Percentiles rank a stretch among this genome's conserved stretches.
phyloP scores from a whole-genome alignment of 1,139 yeast genomes.

The Sporopachydermia cereana region DNA sequence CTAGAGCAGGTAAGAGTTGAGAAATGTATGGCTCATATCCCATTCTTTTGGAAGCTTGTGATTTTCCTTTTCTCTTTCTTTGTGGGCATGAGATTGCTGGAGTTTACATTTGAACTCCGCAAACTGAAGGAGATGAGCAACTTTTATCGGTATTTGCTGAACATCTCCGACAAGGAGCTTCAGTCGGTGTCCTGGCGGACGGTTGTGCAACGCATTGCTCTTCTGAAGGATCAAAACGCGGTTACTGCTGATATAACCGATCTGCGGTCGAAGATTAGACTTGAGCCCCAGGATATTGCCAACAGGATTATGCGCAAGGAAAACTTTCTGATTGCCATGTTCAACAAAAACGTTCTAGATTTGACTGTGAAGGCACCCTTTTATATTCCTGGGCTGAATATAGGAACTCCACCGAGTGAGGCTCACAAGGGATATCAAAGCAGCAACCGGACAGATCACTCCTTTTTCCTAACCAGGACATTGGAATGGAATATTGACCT shows the following conservation, averaged over 20 bases:
- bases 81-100: conserved; percentile 46
- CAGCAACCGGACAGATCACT: conserved; percentile 11
- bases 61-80: conserved; percentile 51
- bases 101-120: conserved; percentile 35
- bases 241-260: conserved; percentile 33
- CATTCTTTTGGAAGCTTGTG: conserved; percentile 41
- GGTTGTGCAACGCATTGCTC: conserved; percentile 68
- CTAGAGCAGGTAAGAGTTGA: conserved; percentile 43
- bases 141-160: conserved; percentile 55
- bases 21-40: conserved; percentile 43
- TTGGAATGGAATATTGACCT: conserved; percentile 89
- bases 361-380: conserved; percentile 44
- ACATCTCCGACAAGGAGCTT: conserved; percentile 66
- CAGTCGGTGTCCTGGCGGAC: conserved; percentile 92
- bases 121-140: conserved; percentile 51
- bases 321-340: conserved; percentile 80
- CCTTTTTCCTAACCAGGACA: conserved; percentile 58
- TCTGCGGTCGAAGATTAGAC: conserved; percentile 44
- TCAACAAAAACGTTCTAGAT: conserved; percentile 67
- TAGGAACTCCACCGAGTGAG: not conserved
- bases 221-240: conserved; percentile 71
- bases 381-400: conserved; percentile 9
- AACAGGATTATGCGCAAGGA: conserved; percentile 93
- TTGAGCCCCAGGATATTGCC: conserved; percentile 91
- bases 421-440: too few relatives aligned